phyloP scores from a whole-genome alignment of 2,329 filamentous ascomycete genomes.

The Fusarium heterosporum region DNA sequence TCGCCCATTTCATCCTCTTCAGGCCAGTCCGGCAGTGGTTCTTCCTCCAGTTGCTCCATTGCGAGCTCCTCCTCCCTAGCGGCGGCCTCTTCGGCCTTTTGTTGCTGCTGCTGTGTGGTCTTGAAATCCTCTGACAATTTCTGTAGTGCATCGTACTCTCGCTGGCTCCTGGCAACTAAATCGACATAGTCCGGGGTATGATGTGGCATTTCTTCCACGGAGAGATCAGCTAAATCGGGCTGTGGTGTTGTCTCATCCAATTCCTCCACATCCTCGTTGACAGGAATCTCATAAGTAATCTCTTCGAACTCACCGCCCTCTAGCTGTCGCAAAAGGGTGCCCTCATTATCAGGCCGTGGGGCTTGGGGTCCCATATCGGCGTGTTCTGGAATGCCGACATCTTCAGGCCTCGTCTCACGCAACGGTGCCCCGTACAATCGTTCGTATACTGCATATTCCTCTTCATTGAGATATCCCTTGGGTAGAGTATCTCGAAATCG shows the following conservation, averaged over 20 bases:
- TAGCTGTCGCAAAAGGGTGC: conserved; percentile 64
- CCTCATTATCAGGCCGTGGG: conserved; percentile 50
- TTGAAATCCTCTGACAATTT: conserved; percentile 70
- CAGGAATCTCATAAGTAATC: conserved; percentile 60
- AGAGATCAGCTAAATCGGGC: conserved; percentile 19
- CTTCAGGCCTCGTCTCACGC: conserved; percentile 69
- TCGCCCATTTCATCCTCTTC: conserved; percentile 51
- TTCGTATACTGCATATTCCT: conserved; percentile 81
- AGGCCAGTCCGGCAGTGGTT: conserved; percentile 43
- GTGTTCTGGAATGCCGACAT: conserved; percentile 63
- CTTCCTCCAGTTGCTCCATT: conserved; percentile 46
- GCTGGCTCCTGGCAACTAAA: conserved; percentile 63
- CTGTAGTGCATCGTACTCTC: conserved; percentile 66
- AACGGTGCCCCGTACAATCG: conserved; percentile 83
- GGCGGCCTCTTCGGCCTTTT: conserved; percentile 47
- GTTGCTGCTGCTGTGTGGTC: conserved; percentile 53
- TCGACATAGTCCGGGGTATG: conserved; percentile 57
- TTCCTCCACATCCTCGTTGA: conserved; percentile 34
- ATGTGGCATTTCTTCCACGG: conserved; percentile 46
- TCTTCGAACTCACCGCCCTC: conserved; percentile 71
- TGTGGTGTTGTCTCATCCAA: conserved; percentile 31
- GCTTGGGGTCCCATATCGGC: conserved; percentile 51
- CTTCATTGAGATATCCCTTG: conserved; percentile 72
- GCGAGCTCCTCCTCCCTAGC: conserved; percentile 52
- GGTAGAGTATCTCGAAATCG: conserved; percentile 83